Conservation (phyloP, 2,329 filamentous ascomycete genomes). For the Fusarium sambucinum region DNA sequence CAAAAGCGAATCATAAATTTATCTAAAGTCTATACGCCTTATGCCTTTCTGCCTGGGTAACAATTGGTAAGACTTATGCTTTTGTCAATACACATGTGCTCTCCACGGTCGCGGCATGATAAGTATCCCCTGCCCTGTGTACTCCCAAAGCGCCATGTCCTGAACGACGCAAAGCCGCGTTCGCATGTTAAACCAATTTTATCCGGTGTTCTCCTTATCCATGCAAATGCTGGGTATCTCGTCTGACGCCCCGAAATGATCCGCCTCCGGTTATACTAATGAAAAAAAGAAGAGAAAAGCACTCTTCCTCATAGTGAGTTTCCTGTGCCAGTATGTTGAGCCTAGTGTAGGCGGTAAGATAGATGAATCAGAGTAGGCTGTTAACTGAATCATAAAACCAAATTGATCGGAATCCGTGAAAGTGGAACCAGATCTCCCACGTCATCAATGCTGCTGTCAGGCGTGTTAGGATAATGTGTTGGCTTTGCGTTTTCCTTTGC, state of each 20-base stretch:
- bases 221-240: conserved; percentile 49
- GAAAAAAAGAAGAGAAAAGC: conserved; percentile 20
- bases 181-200: conserved; percentile 36
- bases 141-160: conserved; percentile 44
- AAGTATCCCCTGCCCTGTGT: conserved; percentile 16
- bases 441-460: neutral
- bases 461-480: conserved; percentile 46
- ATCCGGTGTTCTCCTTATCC: conserved; percentile 38
- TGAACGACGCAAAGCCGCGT: conserved; percentile 15
- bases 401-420: neutral
- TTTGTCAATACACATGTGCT: conserved; percentile 8
- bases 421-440: neutral
- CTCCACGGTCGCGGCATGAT: conserved; percentile 1
- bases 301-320: neutral
- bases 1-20: conserved; percentile 1
- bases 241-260: conserved; percentile 31
- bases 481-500: conserved; percentile 61
- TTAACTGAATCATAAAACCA: neutral
- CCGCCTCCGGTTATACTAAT: conserved; percentile 18
- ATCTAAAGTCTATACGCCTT: conserved; percentile 34
- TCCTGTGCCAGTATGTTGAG: conserved; percentile 8
- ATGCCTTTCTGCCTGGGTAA: conserved; percentile 17
- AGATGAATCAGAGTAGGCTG: neutral
- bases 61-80: conserved; percentile 7
- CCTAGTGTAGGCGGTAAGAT: conserved; percentile 3